A percentile compares a stretch with the other conserved stretches of the same genome.
Conservation (phyloP, 2,329 filamentous ascomycete species). For the Botrytis aclada region DNA sequence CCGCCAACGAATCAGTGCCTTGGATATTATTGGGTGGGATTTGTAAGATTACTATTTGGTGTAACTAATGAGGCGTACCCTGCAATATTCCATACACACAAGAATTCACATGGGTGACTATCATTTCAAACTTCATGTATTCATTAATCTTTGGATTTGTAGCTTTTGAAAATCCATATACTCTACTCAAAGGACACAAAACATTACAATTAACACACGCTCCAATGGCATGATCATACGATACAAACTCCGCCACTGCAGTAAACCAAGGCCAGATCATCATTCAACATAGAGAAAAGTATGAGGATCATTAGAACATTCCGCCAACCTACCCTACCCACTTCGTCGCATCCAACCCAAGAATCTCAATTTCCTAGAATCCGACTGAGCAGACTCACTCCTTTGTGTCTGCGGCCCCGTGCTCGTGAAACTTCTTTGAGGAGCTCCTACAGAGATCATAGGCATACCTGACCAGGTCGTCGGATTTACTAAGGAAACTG, state of each 20-base stretch:
- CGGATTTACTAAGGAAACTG: background rate
- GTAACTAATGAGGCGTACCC: background rate
- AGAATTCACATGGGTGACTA: background rate
- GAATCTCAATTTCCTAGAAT: background rate
- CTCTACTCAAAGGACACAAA: background rate
- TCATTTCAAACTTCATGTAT: background rate
- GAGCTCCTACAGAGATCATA: background rate
- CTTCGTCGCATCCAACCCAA: background rate
- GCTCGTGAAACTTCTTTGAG: background rate
- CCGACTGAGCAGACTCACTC: background rate
- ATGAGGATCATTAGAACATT: background rate
- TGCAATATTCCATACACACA: background rate
- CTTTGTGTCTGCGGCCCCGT: background rate
- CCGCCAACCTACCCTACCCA: background rate
- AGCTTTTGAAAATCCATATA: background rate
- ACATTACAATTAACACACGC: background rate
- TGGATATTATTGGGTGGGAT: background rate
- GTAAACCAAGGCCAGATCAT: background rate
- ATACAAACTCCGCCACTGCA: background rate
- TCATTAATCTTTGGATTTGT: background rate
- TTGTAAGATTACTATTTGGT: background rate
- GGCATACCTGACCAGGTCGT: background rate
- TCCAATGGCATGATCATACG: background rate
- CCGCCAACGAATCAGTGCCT: background rate
- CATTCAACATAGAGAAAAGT: background rate